Evolutionary conservation across 1,139 yeast species (phyloP), one percentile per base, ranked within the genome.

Genomic region (Suhomyces ambrosiae): DNA sequence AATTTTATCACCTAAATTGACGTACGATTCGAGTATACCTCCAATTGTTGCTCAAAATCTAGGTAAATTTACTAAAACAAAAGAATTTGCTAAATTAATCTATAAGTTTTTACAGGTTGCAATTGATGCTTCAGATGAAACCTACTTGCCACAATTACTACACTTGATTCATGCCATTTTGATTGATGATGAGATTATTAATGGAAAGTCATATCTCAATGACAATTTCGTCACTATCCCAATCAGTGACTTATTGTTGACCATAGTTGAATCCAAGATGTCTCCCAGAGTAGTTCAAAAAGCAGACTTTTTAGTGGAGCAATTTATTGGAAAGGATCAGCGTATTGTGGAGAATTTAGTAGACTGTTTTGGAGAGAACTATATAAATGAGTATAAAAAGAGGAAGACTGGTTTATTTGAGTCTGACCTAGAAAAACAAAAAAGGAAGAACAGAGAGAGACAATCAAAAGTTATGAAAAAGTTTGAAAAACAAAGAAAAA

Each of bases 81-180:
- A 54, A 4, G 65, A 62, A 3, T 80, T 83, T 57, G 80, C 79
- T 1, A 80, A 79, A 47, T 58, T 82, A 30, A 43, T 82, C 7
- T 79, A 76, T 48, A 82, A 80, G 49, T 58, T 79, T 14, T 58
- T 84, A 11, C 77, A 75, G 39, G 68, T 69, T 25, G 70, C 85
- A 0, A 61, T 80, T 22, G 71, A 70, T 34, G 52, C 65, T 1
- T 71, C 72, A n/a, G 75, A 76, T 37, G 80, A 77, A 33, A 63
- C 77, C 0, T 82, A 65, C 49, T 58, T 82, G 31, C 76, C 79
- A 10, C 80, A 78, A 34, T 53, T 81, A n/a, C 66, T 85, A 30
- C 92, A 84, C 50, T 66, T 84, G 40, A 46, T 83, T 2, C 88
- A 84, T 61, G 90, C 85, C 3, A 66, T 81, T 4, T 54, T 84